phyloP scores from a whole-genome alignment of 2,329 filamentous ascomycete genomes.

The Diaporthe caulivora region DNA sequence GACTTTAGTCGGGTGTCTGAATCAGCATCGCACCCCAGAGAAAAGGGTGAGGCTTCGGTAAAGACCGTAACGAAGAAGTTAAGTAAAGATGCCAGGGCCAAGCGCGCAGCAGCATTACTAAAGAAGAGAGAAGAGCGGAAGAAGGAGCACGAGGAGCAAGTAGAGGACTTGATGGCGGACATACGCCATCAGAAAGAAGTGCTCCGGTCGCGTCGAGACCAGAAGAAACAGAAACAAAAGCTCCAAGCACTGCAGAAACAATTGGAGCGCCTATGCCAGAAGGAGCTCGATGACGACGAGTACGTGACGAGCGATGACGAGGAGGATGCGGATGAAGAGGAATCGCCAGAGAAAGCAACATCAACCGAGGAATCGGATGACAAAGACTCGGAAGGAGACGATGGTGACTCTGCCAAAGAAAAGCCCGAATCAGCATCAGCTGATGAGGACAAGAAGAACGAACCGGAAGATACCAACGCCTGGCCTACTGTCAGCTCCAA shows the following conservation, averaged over 20 bases:
- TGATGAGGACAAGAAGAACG: not conserved
- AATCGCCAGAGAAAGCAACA: not conserved
- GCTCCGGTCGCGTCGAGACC: conserved; percentile 28
- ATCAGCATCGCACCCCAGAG: conserved; percentile 2
- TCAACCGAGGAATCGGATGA: not conserved
- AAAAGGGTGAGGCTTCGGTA: not conserved
- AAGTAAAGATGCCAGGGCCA: conserved; percentile 22
- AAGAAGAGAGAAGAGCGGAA: conserved; percentile 16
- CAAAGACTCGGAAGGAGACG: not conserved
- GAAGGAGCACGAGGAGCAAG: conserved; percentile 17
- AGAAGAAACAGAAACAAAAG: conserved; percentile 30
- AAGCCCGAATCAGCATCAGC: not conserved
- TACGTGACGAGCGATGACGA: conserved; percentile 28
- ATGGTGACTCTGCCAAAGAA: not conserved
- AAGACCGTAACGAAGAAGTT: not conserved
- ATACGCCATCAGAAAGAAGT: conserved; percentile 19
- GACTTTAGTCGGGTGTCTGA: conserved; percentile 24
- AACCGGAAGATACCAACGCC: conserved; percentile 8
- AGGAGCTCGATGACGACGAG: conserved; percentile 24
- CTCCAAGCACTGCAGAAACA: conserved; percentile 17
- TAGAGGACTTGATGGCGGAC: conserved; percentile 18
- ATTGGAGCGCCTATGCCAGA: conserved; percentile 21
- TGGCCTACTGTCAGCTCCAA: conserved; percentile 19
- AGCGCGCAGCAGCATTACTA: conserved; percentile 17
- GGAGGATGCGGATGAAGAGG: not conserved